A percentile compares a stretch with the other conserved stretches of the same genome.
Evolutionary conservation across 495 filamentous ascomycete species (phyloP).

Genomic region (Tuber microsphaerosporum): DNA sequence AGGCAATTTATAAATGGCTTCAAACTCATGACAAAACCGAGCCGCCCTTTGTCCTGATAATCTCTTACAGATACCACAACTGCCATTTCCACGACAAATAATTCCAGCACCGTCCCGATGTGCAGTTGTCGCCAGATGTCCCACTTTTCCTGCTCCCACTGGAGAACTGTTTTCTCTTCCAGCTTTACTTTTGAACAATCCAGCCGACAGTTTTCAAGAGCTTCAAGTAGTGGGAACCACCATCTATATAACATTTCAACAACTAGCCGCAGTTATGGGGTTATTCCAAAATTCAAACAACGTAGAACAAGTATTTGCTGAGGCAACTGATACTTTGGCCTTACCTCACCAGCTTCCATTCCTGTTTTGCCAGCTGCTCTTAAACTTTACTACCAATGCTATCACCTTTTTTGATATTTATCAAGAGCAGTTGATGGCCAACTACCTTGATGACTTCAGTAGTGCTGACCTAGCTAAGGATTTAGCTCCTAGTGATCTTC

Average conservation of each 20-base stretch:
- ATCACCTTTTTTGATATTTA: constrained; percentile 15
- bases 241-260: constrained; percentile 7
- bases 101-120: background rate
- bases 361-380: constrained; percentile 15
- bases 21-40: too few relatives aligned
- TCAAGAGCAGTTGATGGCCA: constrained; percentile 8
- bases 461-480: background rate
- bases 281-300: constrained; percentile 18
- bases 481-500: background rate
- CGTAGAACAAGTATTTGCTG: background rate
- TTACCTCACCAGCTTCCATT: constrained; percentile 18
- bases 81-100: background rate
- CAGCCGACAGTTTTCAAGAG: constrained; percentile 1
- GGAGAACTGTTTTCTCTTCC: constrained; percentile 24
- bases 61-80: background rate
- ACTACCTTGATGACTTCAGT: constrained; percentile 11
- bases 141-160: background rate
- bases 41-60: background rate
- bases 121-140: constrained; percentile 2
- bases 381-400: constrained; percentile 8
- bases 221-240: constrained; percentile 6
- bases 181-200: constrained; percentile 4
- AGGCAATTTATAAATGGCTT: too few relatives aligned
- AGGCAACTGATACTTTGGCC: constrained; percentile 6
- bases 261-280: constrained; percentile 20